Conservation (phyloP, 2,329 filamentous ascomycete species). For the Stachybotrys chlorohalonatus region DNA sequence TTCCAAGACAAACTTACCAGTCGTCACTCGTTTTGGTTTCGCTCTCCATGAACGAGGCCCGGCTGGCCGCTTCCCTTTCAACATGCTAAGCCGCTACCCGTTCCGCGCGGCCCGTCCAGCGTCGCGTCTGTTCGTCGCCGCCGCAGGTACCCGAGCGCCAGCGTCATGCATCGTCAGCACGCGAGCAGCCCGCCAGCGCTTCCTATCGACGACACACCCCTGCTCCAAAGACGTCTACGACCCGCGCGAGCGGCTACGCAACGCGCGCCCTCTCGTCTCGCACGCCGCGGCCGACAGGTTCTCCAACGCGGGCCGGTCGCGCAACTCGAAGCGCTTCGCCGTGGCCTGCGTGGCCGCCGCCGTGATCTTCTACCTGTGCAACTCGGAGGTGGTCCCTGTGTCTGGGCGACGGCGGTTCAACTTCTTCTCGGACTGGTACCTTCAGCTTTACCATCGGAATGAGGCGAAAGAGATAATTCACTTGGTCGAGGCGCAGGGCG, state of each 20-base stretch:
- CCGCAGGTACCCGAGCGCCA: not conserved
- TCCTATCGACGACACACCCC: constrained; percentile 12
- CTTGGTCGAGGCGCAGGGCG: constrained; percentile 41
- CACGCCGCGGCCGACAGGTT: constrained; percentile 14
- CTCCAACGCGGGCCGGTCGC: constrained; percentile 15
- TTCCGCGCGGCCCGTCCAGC: not conserved
- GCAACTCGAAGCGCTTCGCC: constrained; percentile 26
- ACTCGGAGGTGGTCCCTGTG: constrained; percentile 65
- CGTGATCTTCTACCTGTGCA: constrained; percentile 53
- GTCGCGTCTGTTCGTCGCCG: not conserved
- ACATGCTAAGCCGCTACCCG: not conserved
- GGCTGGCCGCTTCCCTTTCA: not conserved
- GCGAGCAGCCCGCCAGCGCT: not conserved
- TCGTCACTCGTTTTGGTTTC: not conserved
- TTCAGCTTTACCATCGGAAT: constrained; percentile 29
- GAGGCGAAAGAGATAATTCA: constrained; percentile 34
- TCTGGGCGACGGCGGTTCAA: constrained; percentile 68
- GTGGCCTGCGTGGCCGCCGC: constrained; percentile 33
- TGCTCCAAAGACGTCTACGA: constrained; percentile 10
- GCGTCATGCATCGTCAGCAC: not conserved
- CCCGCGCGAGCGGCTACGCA: constrained; percentile 15
- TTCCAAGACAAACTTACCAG: not conserved
- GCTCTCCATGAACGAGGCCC: not conserved
- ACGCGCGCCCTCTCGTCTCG: constrained; percentile 22
- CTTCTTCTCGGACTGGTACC: constrained; percentile 46